Base-by-base conservation (phyloP, 2,329 filamentous ascomycete genomes). In the Parascedosporium putredinis region DNA sequence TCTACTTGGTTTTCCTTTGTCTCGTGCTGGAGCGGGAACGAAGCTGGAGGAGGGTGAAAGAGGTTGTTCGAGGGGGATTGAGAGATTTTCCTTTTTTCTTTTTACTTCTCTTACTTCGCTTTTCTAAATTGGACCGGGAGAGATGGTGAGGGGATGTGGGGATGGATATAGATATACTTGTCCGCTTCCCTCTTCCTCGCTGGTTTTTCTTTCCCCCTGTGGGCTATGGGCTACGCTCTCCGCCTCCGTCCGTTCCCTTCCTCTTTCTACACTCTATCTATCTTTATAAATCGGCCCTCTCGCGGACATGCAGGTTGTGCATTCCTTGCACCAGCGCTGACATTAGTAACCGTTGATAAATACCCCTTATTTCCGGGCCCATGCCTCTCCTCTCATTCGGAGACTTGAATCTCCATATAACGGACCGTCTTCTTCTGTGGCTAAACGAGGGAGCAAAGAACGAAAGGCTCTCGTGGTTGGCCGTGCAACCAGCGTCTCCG, bases 291-390 rank as follows among this genome's bases (percentile, higher is more conserved):
- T n/a, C n/a, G n/a, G n/a, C n/a, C n/a, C n/a, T n/a, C n/a, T n/a
- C n/a, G n/a, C n/a, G n/a, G n/a, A n/a, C n/a, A n/a, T n/a, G n/a
- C n/a, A n/a, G n/a, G n/a, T n/a, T n/a, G n/a, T n/a, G n/a, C n/a
- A n/a, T n/a, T n/a, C n/a, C n/a, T n/a, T n/a, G n/a, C n/a, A n/a
- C 38, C 10, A 42, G 18, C 38, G 18, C 46, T 48, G 38, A 40
- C 31, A 48, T 38, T 34, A 14, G 24, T 7, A 27, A 48, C 29
- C n/a, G n/a, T n/a, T n/a, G n/a, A n/a, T n/a, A n/a, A n/a, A n/a
- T n/a, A n/a, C n/a, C n/a, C n/a, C n/a, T 8, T 20, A 8, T 25
- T 6, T 2, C 14, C 20, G 7, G 18, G 16, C 18, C 46, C 8
- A 27, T 8, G 23, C 9, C n/a, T 48, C 12, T 33, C 22, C 8